Conservation (phyloP, 805 yeast genomes). For the Candida pseudofarinosa region DNA sequence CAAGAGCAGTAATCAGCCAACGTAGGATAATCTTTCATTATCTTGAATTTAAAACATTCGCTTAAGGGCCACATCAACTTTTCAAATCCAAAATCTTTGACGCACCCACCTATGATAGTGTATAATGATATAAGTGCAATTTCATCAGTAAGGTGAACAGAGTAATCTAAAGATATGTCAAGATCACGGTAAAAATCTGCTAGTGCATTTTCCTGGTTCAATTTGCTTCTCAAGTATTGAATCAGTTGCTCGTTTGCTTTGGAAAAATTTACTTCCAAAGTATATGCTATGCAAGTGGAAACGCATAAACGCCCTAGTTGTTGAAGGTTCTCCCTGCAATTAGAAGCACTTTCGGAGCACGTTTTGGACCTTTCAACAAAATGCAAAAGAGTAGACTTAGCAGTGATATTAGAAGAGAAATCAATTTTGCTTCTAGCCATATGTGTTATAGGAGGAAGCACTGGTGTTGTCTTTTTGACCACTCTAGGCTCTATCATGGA, state of each 20-base stretch:
- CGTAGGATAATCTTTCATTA: slow-evolving; percentile 63
- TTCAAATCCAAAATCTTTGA: slow-evolving; percentile 81
- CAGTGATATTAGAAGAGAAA: slow-evolving; percentile 2
- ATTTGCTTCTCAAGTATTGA: slow-evolving; percentile 44
- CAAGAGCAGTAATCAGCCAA: slow-evolving; percentile 24
- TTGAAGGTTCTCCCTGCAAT: slow-evolving; percentile 44
- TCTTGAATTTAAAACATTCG: slow-evolving; percentile 60
- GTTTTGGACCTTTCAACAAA: slow-evolving; percentile 60
- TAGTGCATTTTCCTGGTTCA: slow-evolving; percentile 39
- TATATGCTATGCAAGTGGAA: slow-evolving; percentile 51
- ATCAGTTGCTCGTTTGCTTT: slow-evolving; percentile 52
- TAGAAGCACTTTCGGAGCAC: slow-evolving; percentile 46
- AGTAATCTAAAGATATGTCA: slow-evolving; percentile 33
- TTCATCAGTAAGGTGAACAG: slow-evolving; percentile 34
- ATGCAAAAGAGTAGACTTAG: slow-evolving; percentile 13
- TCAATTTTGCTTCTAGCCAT: background rate
- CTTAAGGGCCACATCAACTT: slow-evolving; percentile 58
- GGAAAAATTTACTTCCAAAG: slow-evolving; percentile 60
- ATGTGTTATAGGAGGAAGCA: slow-evolving; percentile 5
- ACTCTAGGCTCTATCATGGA: slow-evolving; percentile 42
- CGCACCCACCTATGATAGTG: slow-evolving; percentile 62
- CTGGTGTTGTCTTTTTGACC: background rate
- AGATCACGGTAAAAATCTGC: slow-evolving; percentile 45
- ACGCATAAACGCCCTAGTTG: slow-evolving; percentile 57
- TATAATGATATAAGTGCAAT: slow-evolving; percentile 53